A percentile compares a stretch with the other conserved stretches of the same genome.
Conservation (phyloP, 257 asterid species). For the Oldenlandia corymbosa region DNA sequence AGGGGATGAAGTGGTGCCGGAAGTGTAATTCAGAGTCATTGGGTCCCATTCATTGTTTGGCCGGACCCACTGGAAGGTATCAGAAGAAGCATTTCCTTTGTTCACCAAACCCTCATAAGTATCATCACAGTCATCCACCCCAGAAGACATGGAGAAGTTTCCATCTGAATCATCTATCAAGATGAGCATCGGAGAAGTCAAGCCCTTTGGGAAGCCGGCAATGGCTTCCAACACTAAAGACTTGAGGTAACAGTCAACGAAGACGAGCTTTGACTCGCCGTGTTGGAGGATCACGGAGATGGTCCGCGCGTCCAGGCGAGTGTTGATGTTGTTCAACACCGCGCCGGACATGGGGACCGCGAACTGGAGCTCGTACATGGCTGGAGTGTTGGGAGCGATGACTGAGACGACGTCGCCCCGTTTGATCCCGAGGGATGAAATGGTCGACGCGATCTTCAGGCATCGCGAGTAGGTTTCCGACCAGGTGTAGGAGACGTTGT, state of each 20-base stretch:
- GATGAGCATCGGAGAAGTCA: constrained; percentile 31
- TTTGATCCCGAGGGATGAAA: constrained; percentile 35
- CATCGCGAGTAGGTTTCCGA: constrained; percentile 50
- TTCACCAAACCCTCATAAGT: constrained; percentile 54
- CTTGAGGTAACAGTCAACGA: constrained; percentile 41
- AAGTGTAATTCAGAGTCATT: constrained; percentile 69
- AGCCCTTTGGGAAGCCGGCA: constrained; percentile 32
- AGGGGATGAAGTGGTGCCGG: constrained; percentile 82
- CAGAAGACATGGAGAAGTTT: neutral
- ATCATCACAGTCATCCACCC: constrained; percentile 3
- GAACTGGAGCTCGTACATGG: constrained; percentile 75
- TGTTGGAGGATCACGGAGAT: constrained; percentile 52
- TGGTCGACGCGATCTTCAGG: constrained; percentile 41
- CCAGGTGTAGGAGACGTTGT: constrained; percentile 47
- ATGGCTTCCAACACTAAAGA: constrained; percentile 40
- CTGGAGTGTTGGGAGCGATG: constrained; percentile 69
- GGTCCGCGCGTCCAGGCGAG: constrained; percentile 57
- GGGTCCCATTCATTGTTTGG: constrained; percentile 60
- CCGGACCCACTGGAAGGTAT: constrained; percentile 44
- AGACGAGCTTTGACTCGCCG: constrained; percentile 47
- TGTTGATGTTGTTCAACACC: constrained; percentile 56
- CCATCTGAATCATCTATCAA: constrained; percentile 26
- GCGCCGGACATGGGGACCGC: constrained; percentile 80
- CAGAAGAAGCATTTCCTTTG: constrained; percentile 25
- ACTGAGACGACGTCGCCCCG: constrained; percentile 54